Conservation (phyloP, 2,329 filamentous ascomycete genomes). For the Cytospora piceicola region DNA sequence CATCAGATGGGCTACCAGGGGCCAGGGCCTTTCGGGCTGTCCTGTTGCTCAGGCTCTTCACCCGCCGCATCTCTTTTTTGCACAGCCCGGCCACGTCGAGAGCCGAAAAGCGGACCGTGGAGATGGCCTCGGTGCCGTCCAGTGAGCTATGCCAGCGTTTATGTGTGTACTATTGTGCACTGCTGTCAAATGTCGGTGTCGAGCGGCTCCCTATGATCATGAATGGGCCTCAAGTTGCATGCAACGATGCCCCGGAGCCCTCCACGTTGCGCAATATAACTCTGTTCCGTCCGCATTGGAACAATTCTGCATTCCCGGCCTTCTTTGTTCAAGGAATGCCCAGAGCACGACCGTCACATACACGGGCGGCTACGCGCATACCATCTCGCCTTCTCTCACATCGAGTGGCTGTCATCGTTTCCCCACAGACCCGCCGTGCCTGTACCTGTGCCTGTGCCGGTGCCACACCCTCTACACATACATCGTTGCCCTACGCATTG, state of each 20-base stretch:
- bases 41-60: not conserved
- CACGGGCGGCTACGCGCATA: conserved; percentile 24
- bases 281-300: conserved; percentile 23
- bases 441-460: not conserved
- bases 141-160: not conserved
- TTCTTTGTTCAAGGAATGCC: conserved; percentile 1
- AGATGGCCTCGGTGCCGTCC: not conserved
- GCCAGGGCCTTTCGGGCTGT: not conserved
- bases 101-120: conserved; percentile 10
- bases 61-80: not conserved
- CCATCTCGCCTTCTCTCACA: conserved; percentile 8
- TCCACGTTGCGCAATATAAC: conserved; percentile 7
- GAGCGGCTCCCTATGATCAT: conserved; percentile 11
- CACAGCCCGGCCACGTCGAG: conserved; percentile 17
- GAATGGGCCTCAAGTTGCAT: not conserved
- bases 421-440: conserved; percentile 9
- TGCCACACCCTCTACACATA: conserved; percentile 9
- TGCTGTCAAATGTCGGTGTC: conserved; percentile 23
- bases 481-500: not conserved
- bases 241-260: not conserved
- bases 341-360: conserved; percentile 13
- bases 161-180: not conserved
- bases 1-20: not conserved
- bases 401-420: conserved; percentile 12
- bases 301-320: conserved; percentile 17